phyloP scores from a whole-genome alignment of 179 eudicot species.

The Silene noctiflora region DNA sequence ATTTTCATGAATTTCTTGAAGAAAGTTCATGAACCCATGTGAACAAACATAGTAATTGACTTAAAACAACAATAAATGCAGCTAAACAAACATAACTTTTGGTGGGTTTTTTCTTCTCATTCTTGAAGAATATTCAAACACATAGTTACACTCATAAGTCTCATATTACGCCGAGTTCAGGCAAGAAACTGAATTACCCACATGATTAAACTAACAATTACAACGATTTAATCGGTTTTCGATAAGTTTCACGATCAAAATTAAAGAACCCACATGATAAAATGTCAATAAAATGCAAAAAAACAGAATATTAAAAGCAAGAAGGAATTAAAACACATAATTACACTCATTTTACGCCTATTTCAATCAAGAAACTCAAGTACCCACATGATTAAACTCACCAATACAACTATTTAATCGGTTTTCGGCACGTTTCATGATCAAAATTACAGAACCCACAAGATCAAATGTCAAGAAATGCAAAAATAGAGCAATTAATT shows the following conservation, averaged over 20 bases:
- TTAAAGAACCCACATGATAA: neutral
- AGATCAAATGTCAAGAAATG: neutral
- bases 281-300: neutral
- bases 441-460: slow-evolving; percentile 1
- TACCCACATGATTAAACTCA: neutral
- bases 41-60: neutral
- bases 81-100: no score
- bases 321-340: no score
- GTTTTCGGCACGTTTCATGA: neutral
- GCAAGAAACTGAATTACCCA: no score
- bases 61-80: no score
- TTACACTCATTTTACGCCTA: no score
- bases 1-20: neutral
- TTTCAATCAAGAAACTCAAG: neutral
- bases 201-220: neutral
- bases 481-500: no score
- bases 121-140: no score
- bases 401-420: neutral
- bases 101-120: no score
- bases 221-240: neutral
- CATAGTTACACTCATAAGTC: no score
- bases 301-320: no score
- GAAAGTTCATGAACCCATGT: neutral
- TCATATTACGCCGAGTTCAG: no score
- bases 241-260: neutral